These are phyloP conservation scores for Byssoonygena ceratinophila DNA, from an alignment of 2,329 filamentous ascomycete genomes.

Conservation along the genomic window DNA sequence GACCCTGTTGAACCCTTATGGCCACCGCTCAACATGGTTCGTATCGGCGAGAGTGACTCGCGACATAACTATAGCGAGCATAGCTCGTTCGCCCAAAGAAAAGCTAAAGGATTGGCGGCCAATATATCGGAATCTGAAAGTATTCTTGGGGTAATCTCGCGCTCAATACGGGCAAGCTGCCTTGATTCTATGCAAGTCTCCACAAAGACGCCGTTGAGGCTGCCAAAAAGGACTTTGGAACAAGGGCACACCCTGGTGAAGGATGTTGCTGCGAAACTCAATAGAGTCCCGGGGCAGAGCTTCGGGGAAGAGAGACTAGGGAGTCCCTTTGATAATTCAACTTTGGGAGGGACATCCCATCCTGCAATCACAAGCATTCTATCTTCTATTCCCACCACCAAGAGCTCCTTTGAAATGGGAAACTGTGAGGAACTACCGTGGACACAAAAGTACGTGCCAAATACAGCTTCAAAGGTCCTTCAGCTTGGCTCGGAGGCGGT, in stretches of 20 bases:
- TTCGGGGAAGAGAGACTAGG: background rate
- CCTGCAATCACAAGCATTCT: constrained; percentile 52
- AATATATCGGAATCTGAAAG: constrained; percentile 28
- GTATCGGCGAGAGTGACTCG: constrained; percentile 42
- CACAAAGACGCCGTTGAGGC: background rate
- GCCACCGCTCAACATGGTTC: constrained; percentile 30
- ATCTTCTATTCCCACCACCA: constrained; percentile 46
- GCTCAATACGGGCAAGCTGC: background rate
- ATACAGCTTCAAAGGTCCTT: constrained; percentile 57
- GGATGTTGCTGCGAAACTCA: background rate
- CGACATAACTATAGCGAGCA: background rate
- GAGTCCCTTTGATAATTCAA: background rate
- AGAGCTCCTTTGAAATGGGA: constrained; percentile 72
- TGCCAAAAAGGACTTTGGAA: constrained; percentile 5
- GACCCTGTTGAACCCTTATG: constrained; percentile 30
- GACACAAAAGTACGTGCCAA: constrained; percentile 76
- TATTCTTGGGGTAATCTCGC: constrained; percentile 19
- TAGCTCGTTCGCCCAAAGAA: constrained; percentile 23
- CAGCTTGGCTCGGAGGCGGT: constrained; percentile 60
- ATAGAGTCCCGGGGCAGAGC: background rate
- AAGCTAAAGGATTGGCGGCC: constrained; percentile 29
- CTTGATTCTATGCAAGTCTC: background rate
- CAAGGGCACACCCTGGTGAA: background rate
- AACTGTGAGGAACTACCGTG: constrained; percentile 64
- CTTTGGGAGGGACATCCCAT: constrained; percentile 35